These are phyloP conservation scores for Solanum appendiculatum DNA, from an alignment of 257 asterid genomes.

Conservation along the genomic window DNA sequence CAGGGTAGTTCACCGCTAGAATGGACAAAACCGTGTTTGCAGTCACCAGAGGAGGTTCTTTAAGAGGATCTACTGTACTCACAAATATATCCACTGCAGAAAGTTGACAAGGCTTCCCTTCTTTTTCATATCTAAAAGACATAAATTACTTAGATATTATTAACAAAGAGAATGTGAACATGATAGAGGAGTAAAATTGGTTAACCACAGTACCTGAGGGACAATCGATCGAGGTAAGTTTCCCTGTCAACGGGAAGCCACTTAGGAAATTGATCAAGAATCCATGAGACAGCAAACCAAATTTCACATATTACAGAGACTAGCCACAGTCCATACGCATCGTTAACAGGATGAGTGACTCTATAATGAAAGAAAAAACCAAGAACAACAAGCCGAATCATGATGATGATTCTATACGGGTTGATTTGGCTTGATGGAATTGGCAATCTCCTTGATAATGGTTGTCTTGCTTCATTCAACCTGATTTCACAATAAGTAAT, in stretches of 20 bases:
- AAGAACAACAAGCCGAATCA: constrained; percentile 21
- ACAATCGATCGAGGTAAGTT: constrained; percentile 27
- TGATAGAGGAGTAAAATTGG: background rate
- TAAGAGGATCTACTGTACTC: constrained; percentile 25
- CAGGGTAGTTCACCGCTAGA: constrained; percentile 29
- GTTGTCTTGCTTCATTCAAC: constrained; percentile 25
- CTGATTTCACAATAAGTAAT: background rate
- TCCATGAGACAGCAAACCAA: constrained; percentile 33
- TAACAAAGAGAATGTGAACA: background rate
- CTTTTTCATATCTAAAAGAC: constrained; percentile 15
- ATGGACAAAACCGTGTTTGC: constrained; percentile 28
- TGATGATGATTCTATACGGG: constrained; percentile 21
- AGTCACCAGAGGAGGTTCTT: constrained; percentile 25
- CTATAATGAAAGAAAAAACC: constrained; percentile 25
- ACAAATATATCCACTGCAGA: constrained; percentile 26
- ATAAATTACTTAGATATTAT: background rate
- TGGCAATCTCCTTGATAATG: constrained; percentile 20
- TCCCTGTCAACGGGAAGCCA: constrained; percentile 26
- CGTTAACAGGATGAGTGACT: constrained; percentile 14
- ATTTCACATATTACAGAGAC: constrained; percentile 26
- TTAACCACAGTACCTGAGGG: constrained; percentile 16
- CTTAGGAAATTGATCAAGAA: constrained; percentile 31
- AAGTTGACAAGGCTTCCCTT: constrained; percentile 22
- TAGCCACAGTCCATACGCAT: constrained; percentile 23
- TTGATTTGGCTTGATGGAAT: constrained; percentile 21